Percentiles rank a stretch among this genome's conserved stretches.
phyloP scores from a whole-genome alignment of 371 early-diverging fungal species.

The Rhizopus stolonifer region DNA sequence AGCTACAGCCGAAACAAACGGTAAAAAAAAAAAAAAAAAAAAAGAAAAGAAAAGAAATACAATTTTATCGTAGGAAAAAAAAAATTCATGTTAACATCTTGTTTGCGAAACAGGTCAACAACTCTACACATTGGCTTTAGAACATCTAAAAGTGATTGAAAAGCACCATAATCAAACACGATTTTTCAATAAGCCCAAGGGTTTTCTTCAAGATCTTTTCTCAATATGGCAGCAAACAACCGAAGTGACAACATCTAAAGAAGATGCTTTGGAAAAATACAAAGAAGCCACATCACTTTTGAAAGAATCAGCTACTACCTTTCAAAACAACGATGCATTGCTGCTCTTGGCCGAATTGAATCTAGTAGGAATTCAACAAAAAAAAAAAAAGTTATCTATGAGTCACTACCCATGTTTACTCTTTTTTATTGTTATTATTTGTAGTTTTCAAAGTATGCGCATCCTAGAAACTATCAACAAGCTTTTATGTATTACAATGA shows the following conservation, averaged over 20 bases:
- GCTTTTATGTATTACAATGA: conserved; percentile 63
- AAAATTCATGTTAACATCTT: background rate
- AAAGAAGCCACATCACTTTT: background rate
- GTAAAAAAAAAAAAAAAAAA: conserved; percentile 1
- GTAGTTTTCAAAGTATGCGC: conserved; percentile 59
- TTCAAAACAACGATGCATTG: conserved; percentile 48
- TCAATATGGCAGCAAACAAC: background rate
- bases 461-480: conserved; percentile 51
- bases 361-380: conserved; percentile 43
- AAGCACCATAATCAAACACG: conserved; percentile 7
- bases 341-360: conserved; percentile 55
- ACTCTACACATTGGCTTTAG: conserved; percentile 31
- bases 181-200: background rate
- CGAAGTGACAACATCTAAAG: conserved; percentile 1
- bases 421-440: too few relatives aligned
- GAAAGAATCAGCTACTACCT: conserved; percentile 19
- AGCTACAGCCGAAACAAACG: conserved; percentile 4
- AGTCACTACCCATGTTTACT: too few relatives aligned
- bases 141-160: conserved; percentile 25
- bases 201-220: conserved; percentile 7
- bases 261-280: conserved; percentile 8
- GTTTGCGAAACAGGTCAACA: conserved; percentile 21
- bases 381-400: background rate
- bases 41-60: too few relatives aligned
- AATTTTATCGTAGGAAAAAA: too few relatives aligned